Evolutionary conservation across 176 grass and related monocot genomes (phyloP).

Genomic region (Lolium multiflorum): DNA sequence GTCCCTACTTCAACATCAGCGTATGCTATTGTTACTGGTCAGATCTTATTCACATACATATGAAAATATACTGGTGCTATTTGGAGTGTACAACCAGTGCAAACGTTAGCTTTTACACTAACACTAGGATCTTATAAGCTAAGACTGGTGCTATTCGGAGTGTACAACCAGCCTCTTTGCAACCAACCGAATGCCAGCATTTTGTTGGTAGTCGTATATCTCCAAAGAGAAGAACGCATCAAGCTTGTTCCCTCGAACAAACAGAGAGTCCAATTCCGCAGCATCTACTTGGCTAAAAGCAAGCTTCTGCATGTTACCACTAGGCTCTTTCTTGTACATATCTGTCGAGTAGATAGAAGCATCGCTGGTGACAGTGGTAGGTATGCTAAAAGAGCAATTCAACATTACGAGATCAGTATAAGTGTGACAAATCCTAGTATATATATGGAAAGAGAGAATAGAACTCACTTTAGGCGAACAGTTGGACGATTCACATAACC

Average conservation of each 20-base stretch:
- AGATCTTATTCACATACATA: slow-evolving; percentile 43
- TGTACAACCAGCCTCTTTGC: slow-evolving; percentile 76
- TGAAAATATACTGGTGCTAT: slow-evolving; percentile 23
- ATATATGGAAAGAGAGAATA: slow-evolving; percentile 5
- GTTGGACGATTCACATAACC: slow-evolving; percentile 63
- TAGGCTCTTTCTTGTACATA: slow-evolving; percentile 69
- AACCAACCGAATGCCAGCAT: slow-evolving; percentile 72
- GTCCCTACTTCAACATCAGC: slow-evolving; percentile 37
- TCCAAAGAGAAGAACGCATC: slow-evolving; percentile 79
- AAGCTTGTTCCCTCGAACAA: slow-evolving; percentile 57
- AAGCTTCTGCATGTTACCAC: slow-evolving; percentile 73
- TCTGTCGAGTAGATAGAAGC: slow-evolving; percentile 63
- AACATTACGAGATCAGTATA: slow-evolving; percentile 24
- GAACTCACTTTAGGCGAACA: slow-evolving; percentile 78
- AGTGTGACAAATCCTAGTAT: not conserved
- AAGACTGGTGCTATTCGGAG: slow-evolving; percentile 42
- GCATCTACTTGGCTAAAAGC: slow-evolving; percentile 68
- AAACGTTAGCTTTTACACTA: slow-evolving; percentile 47
- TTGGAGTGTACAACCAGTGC: not conserved
- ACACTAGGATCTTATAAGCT: slow-evolving; percentile 37
- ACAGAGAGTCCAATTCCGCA: slow-evolving; percentile 58
- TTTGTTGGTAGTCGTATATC: slow-evolving; percentile 79
- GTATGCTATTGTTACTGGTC: not conserved
- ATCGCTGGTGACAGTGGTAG: slow-evolving; percentile 48
- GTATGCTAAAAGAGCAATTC: slow-evolving; percentile 68